Conservation (phyloP, 2,329 filamentous ascomycete species). For the Trichoderma asperellum region DNA sequence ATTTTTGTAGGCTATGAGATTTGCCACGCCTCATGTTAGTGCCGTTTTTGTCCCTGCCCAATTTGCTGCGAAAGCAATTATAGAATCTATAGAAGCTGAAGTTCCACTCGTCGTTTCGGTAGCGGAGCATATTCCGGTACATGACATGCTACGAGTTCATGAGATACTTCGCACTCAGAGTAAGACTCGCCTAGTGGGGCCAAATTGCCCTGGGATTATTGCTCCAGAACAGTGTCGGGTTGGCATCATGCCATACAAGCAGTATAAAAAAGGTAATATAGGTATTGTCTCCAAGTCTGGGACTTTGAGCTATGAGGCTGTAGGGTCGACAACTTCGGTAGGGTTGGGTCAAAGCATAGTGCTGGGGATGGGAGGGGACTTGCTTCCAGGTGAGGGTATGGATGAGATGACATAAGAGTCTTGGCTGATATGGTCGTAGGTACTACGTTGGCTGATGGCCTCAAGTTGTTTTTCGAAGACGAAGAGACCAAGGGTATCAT, state of each 20-base stretch:
- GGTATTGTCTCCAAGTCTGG: slow-evolving; percentile 82
- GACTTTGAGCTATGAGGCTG: slow-evolving; percentile 79
- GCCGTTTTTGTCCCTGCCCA: slow-evolving; percentile 54
- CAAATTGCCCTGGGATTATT: slow-evolving; percentile 83
- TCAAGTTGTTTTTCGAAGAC: slow-evolving; percentile 69
- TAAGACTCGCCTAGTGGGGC: slow-evolving; percentile 73
- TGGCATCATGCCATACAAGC: slow-evolving; percentile 48
- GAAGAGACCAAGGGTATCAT: slow-evolving; percentile 72
- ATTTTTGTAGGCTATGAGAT: slow-evolving; percentile 39
- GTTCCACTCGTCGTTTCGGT: slow-evolving; percentile 78
- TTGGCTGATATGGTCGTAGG: slow-evolving; percentile 32
- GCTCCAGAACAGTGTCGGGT: slow-evolving; percentile 67
- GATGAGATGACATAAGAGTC: neutral
- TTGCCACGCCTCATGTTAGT: slow-evolving; percentile 34
- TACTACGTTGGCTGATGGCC: slow-evolving; percentile 72
- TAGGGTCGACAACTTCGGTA: slow-evolving; percentile 72
- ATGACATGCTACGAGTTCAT: slow-evolving; percentile 73
- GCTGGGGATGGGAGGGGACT: slow-evolving; percentile 77
- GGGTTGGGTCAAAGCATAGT: slow-evolving; percentile 77
- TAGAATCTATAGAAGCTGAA: slow-evolving; percentile 77
- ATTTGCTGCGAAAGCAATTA: slow-evolving; percentile 68
- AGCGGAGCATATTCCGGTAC: slow-evolving; percentile 77
- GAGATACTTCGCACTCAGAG: slow-evolving; percentile 72
- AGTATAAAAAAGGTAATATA: slow-evolving; percentile 61
- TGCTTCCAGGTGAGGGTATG: slow-evolving; percentile 60